Evolutionary conservation across 768 basidiomycete genomes (phyloP), one percentile per base, ranked within the genome.

Genomic region (Rhizopogon vinicolor): DNA sequence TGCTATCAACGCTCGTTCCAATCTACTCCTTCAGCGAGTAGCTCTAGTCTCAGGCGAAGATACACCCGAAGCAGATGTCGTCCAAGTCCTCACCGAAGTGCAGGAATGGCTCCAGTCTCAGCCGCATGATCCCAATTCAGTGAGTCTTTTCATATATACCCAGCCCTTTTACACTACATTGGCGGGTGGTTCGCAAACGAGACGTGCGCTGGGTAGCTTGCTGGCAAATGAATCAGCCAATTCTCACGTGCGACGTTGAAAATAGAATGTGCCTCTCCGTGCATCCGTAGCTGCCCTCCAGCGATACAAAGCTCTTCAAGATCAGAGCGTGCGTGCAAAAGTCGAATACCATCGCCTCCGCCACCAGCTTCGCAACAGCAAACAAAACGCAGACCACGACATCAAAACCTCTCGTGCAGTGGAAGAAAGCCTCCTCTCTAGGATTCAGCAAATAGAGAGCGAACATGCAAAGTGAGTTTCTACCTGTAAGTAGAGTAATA

Each of bases 21-120:
- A 70, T 5, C 69, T 65, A n/a, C 60, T 73, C 1, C 64, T 76
- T 18, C 66, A 70, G 39, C 72, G 70, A 45, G 59, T 77, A 9
- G 69, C 65, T 5, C 60, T 71, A 41, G 65, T 68, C n/a, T 75
- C 72, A 37, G 64, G 58, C 16, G 71, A 72, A 41, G 64, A 70
- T 31, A 58, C 63, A 9, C 59, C 67, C 18, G 73, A 68, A 44
- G 61, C 59, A 12, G 65, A 74, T 35, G 70, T 76, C 31, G 64
- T 67, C 44, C 72, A 70, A 7, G 63, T 83, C 19, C 67, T 78
- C 25, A 63, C 63, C 19, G 81, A 83, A 61, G 78, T 82, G 40
- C 76, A 80, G 50, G 60, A 64, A 33, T 88, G 83, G 81, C 72
- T 87, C 51, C 62, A 63, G 19, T 57, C 58, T n/a, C 76, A 72